Percentiles rank a stretch among this genome's conserved stretches.
phyloP scores from a whole-genome alignment of 2,329 filamentous ascomycete species.

The Aspergillus fijiensis region DNA sequence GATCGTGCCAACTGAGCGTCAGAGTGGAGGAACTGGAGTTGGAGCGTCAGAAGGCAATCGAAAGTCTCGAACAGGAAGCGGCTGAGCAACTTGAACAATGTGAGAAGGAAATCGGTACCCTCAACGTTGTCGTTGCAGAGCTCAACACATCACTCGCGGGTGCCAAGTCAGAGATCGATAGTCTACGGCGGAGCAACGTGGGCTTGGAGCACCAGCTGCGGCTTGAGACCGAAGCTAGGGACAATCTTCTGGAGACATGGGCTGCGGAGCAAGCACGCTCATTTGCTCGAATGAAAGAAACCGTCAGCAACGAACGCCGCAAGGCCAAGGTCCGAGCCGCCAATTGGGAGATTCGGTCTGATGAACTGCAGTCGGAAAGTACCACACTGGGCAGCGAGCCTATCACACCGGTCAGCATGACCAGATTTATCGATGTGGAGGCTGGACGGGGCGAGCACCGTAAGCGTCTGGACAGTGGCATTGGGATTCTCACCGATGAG shows the following conservation, averaged over 20 bases:
- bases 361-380: slow-evolving; percentile 35
- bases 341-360: slow-evolving; percentile 42
- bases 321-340: slow-evolving; percentile 41
- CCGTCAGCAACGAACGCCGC: slow-evolving; percentile 40
- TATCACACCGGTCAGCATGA: slow-evolving; percentile 45
- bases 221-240: slow-evolving; percentile 39
- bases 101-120: slow-evolving; percentile 36
- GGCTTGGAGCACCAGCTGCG: slow-evolving; percentile 40
- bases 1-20: slow-evolving; percentile 34
- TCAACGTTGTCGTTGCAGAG: slow-evolving; percentile 45
- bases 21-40: slow-evolving; percentile 36
- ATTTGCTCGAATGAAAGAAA: slow-evolving; percentile 37
- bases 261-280: slow-evolving; percentile 35
- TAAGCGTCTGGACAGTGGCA: slow-evolving; percentile 41
- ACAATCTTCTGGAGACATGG: slow-evolving; percentile 34
- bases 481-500: slow-evolving; percentile 38
- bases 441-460: slow-evolving; percentile 40
- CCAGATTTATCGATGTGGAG: slow-evolving; percentile 45
- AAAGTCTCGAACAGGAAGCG: slow-evolving; percentile 24
- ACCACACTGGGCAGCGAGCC: slow-evolving; percentile 37
- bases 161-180: slow-evolving; percentile 36
- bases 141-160: slow-evolving; percentile 42
- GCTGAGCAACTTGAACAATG: slow-evolving; percentile 27
- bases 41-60: slow-evolving; percentile 27
- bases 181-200: slow-evolving; percentile 35